Percentiles rank a stretch among this genome's conserved stretches.
Evolutionary conservation across 441 rosid species (phyloP).

Genomic region (Arabidopsis lyrata): DNA sequence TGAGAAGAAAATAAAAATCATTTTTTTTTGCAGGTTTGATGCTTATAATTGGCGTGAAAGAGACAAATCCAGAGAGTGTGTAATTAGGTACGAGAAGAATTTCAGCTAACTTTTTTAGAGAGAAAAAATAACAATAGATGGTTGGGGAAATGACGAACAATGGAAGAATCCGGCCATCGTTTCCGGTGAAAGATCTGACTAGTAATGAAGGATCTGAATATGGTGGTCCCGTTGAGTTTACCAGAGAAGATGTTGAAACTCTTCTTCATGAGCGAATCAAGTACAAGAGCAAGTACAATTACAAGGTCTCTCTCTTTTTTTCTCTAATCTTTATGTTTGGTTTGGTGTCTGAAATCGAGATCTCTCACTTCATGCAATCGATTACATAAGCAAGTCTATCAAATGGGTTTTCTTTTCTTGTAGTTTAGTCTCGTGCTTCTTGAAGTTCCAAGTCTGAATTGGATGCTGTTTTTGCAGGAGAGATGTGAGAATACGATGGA

Average conservation of each 20-base stretch:
- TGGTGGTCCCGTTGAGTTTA: slow-evolving; percentile 69
- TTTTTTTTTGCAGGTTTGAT: slow-evolving; percentile 25
- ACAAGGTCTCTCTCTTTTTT: slow-evolving; percentile 56
- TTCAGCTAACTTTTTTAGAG: background rate
- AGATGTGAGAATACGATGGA: slow-evolving; percentile 71
- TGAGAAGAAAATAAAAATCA: background rate
- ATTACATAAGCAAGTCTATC: background rate
- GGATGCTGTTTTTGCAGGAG: slow-evolving; percentile 53
- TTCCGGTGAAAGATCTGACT: slow-evolving; percentile 73
- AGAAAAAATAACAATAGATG: slow-evolving; percentile 48
- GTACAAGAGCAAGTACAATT: slow-evolving; percentile 75
- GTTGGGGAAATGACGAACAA: slow-evolving; percentile 70
- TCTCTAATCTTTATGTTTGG: background rate
- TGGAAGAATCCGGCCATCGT: slow-evolving; percentile 71
- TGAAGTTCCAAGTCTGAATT: slow-evolving; percentile 12
- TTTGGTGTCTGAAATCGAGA: slow-evolving; percentile 15
- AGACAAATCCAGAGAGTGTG: slow-evolving; percentile 26
- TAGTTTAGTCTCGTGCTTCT: background rate
- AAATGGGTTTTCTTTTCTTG: background rate
- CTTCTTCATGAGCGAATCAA: slow-evolving; percentile 64
- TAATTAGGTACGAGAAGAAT: slow-evolving; percentile 38
- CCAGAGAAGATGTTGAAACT: slow-evolving; percentile 72
- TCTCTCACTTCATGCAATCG: slow-evolving; percentile 34
- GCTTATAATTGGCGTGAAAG: slow-evolving; percentile 10
- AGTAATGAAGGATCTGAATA: slow-evolving; percentile 77